Conservation (phyloP, 2,329 filamentous ascomycete species). For the Rhynchosporium agropyri region DNA sequence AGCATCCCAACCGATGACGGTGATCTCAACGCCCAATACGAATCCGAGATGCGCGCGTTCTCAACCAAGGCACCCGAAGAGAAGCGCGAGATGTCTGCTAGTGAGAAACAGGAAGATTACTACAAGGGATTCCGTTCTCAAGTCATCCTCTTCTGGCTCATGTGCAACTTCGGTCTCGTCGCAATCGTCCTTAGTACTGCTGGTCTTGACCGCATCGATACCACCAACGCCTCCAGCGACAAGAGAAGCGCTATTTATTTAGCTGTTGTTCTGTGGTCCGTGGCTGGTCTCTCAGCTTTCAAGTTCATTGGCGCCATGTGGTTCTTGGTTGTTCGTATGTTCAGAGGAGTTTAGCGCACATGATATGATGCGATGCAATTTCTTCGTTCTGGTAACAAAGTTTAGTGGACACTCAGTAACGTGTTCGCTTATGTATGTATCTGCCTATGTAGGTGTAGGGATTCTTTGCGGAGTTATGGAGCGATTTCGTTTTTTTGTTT, state of each 20-base stretch:
- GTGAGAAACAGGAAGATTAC: slow-evolving; percentile 93
- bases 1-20: slow-evolving; percentile 84
- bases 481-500: neutral
- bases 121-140: slow-evolving; percentile 94
- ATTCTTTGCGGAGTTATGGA: neutral
- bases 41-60: slow-evolving; percentile 78
- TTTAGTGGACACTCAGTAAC: neutral
- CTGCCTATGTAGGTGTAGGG: neutral
- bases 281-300: slow-evolving; percentile 42
- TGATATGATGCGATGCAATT: neutral
- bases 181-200: slow-evolving; percentile 86
- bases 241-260: slow-evolving; percentile 42
- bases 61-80: slow-evolving; percentile 73
- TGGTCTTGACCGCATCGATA: slow-evolving; percentile 79
- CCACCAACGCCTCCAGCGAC: slow-evolving; percentile 64
- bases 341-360: slow-evolving; percentile 63
- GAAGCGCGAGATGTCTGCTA: slow-evolving; percentile 59
- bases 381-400: neutral
- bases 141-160: slow-evolving; percentile 94
- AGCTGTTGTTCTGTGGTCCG: slow-evolving; percentile 43
- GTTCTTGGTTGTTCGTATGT: slow-evolving; percentile 83
- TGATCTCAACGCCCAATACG: slow-evolving; percentile 94
- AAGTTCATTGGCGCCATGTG: slow-evolving; percentile 44
- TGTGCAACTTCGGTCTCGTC: slow-evolving; percentile 86
- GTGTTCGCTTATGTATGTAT: slow-evolving; percentile 7